Evolutionary conservation across 139 green algal genomes (phyloP).

Genomic region (Asterochloris erici): DNA sequence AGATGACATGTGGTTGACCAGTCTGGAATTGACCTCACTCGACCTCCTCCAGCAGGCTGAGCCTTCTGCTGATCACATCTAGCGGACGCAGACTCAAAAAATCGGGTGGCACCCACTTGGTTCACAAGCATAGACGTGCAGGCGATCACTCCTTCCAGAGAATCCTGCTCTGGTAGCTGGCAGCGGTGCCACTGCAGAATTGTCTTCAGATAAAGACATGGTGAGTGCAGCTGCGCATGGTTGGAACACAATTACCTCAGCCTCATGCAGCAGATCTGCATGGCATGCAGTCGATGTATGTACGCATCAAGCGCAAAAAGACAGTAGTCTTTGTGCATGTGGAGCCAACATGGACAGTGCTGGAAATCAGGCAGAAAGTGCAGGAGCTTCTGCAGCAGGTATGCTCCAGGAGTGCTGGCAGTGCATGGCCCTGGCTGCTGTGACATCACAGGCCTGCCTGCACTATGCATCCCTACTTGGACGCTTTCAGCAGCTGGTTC

Average conservation of each 20-base stretch:
- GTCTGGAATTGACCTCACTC: too few species aligned
- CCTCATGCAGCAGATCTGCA: neutral
- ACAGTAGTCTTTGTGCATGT: slow-evolving; percentile 82
- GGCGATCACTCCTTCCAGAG: too few species aligned
- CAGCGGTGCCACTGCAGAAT: too few species aligned
- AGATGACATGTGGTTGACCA: too few species aligned
- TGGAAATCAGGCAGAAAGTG: slow-evolving; percentile 85
- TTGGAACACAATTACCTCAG: neutral
- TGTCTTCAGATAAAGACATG: too few species aligned
- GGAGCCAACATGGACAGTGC: slow-evolving; percentile 76
- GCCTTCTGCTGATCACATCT: too few species aligned
- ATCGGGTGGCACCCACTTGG: too few species aligned
- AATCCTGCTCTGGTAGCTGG: too few species aligned
- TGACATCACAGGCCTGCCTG: neutral
- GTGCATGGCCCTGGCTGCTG: neutral
- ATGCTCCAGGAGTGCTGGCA: neutral
- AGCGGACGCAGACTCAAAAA: too few species aligned
- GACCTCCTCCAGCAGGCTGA: too few species aligned
- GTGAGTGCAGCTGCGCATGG: too few species aligned
- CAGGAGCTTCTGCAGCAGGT: slow-evolving; percentile 76
- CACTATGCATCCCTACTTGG: neutral
- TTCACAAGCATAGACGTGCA: too few species aligned
- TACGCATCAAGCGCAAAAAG: slow-evolving; percentile 57
- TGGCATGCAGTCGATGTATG: slow-evolving; percentile 22
- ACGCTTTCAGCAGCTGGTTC: neutral